A percentile compares a stretch with the other conserved stretches of the same genome.
phyloP scores from a whole-genome alignment of 345 rosid species.

The Sapria himalayana region DNA sequence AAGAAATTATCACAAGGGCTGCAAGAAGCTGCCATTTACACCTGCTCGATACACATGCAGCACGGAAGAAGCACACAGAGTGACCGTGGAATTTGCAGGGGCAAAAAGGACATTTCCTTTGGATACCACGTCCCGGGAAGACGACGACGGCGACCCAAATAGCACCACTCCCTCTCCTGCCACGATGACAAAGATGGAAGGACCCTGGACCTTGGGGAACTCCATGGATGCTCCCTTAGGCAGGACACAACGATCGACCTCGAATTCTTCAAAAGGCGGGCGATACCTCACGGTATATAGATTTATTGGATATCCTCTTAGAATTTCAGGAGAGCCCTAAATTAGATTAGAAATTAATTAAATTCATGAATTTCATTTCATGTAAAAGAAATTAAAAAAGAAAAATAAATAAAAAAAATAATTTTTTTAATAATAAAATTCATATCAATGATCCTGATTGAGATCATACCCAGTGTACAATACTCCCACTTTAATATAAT shows the following conservation, averaged over 20 bases:
- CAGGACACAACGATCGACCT: conserved; percentile 58
- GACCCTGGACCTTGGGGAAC: conserved; percentile 61
- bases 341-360: conserved; percentile 8
- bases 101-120: conserved; percentile 75
- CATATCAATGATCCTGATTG: no score
- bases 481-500: no score
- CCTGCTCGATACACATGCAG: conserved; percentile 77
- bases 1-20: no score
- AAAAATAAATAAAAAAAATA: no score
- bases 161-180: conserved; percentile 43
- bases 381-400: no score
- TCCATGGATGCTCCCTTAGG: conserved; percentile 36
- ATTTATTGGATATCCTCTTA: conserved; percentile 43
- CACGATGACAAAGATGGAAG: conserved; percentile 49
- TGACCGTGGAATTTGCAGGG: conserved; percentile 42
- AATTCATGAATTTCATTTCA: no score
- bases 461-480: no score
- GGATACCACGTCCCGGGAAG: conserved; percentile 13
- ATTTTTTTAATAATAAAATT: no score
- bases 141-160: conserved; percentile 15
- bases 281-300: conserved; percentile 59
- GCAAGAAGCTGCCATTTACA: conserved; percentile 45
- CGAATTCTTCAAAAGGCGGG: conserved; percentile 89
- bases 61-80: conserved; percentile 25
- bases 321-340: conserved; percentile 82